A percentile compares a stretch with the other conserved stretches of the same genome.
These are phyloP conservation scores for Blastocystis sp. DNA, from an alignment of 352 stramenopile species.

Conservation along the genomic window DNA sequence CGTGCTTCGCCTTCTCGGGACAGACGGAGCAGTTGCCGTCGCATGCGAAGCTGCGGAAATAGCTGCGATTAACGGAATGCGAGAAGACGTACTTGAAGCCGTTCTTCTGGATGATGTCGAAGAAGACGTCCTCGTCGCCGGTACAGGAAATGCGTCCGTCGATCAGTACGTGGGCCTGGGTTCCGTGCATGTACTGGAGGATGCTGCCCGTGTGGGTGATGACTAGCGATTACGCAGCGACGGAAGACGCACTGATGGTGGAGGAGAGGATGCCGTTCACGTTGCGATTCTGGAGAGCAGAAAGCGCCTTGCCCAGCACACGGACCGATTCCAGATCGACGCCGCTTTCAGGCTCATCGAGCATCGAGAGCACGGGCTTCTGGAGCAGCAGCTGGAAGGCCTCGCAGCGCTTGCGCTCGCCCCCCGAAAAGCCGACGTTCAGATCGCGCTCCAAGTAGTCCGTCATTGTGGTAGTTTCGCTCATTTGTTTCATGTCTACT, in stretches of 20 bases:
- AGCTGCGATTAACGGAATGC: neutral
- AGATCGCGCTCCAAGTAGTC: constrained; percentile 45
- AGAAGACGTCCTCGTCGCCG: constrained; percentile 62
- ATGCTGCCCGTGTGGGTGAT: constrained; percentile 71
- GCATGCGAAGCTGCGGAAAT: constrained; percentile 29
- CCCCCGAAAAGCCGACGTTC: constrained; percentile 72
- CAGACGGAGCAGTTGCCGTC: constrained; percentile 5
- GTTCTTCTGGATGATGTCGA: constrained; percentile 42
- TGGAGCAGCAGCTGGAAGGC: constrained; percentile 72
- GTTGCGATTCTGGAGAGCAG: constrained; percentile 19
- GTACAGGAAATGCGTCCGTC: constrained; percentile 62
- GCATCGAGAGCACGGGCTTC: constrained; percentile 59
- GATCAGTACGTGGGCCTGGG: constrained; percentile 43
- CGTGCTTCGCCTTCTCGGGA: neutral
- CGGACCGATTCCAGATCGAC: constrained; percentile 59
- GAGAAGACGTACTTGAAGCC: constrained; percentile 39
- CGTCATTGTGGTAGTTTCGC: constrained; percentile 64
- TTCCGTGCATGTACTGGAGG: constrained; percentile 66
- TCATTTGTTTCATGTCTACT: constrained; percentile 55
- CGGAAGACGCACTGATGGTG: constrained; percentile 39
- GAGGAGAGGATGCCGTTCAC: constrained; percentile 26
- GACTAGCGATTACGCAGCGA: neutral
- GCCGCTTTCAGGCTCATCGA: constrained; percentile 70
- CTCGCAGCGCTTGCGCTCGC: constrained; percentile 72
- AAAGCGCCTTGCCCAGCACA: constrained; percentile 62